Base-by-base conservation (phyloP, 2,329 filamentous ascomycete species). In the Shiraia bambusicola region DNA sequence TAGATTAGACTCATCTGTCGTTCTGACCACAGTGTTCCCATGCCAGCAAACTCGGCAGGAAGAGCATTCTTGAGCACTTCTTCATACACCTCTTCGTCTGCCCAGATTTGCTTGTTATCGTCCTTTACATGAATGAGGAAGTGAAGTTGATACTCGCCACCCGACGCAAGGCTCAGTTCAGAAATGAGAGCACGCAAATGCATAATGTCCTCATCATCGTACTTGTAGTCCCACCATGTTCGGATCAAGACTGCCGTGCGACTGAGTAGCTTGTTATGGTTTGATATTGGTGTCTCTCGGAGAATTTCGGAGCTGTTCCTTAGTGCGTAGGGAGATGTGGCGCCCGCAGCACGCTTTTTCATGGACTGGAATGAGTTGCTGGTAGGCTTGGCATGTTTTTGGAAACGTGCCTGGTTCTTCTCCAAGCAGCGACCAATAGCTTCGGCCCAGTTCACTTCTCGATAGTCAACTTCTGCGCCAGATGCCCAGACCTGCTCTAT, bases 91-190 rank as follows among this genome's bases (percentile, higher is more conserved):
- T 79, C 76, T 13, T 86, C 81, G 57, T 93, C 88, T 0, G 87
- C 82, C 86, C 87, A 95, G 53, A 95, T 88, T 31, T 86, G 87
- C 29, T 84, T 72, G 57, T 87, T 81, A 54, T 86, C 79, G 65
- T 94, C 86, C 57, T 88, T 88, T 52, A 94, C 87, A 54, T 95
- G 88, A 28, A 95, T 78, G 26, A 95, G 75, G 62, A 95, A 89
- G 66, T 93, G 88, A 3, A 95, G 77, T 4, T 80, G 78, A 57
- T 93, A 95, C 64, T 95, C 88, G 33, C 86, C 87, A 24, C 88
- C 88, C 0, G 87, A 91, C 40, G 81, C 76, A 34, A 95, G 72
- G 6, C 84, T 82, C 8, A 94, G 75, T 68, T 95, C 89, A 3
- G 85, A 82, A 29, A 95, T 82, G 56, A 95, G 73, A 24, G 90